Evolutionary conservation across 2,329 filamentous ascomycete species (phyloP), one percentile per base, ranked within the genome.

Genomic region (Botrytis cinerea): DNA sequence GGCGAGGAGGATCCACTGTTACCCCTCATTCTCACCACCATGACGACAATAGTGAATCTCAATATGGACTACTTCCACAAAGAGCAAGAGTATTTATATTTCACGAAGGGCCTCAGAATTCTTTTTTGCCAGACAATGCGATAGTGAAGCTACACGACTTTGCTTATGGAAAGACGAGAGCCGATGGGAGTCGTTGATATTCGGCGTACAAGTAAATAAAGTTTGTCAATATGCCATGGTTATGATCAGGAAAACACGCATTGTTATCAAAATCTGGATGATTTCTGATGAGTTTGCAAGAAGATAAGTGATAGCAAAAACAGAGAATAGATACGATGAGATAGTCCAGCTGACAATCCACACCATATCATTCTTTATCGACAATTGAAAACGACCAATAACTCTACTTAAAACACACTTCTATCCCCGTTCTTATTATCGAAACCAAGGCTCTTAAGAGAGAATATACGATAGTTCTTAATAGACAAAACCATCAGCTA

Each of bases 361-460:
- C 7, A 46, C 7, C 0, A 20, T 5, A 46, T 46, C 45, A 20
- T 5, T 20, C 18, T 46, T 22, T 18, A 22, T 48, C 10, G 3
- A 25, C 22, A n/a, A 4, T 10, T 10, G 32, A 14, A 51, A 51
- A 51, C 10, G 48, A 14, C 10, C n/a, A n/a, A n/a, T 32, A 25
- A 6, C 22, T 14, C 1, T 48, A 22, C 10, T 25, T 10, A 12
- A 48, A 9, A 48, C 9, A 51, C 8, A 14, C 10, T 32, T 4
- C 32, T 32, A 32, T 4, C 22, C 14, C 4, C 0, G 4, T 25
- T 51, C 4, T n/a, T 0, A 0, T 51, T 1, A 12, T 51, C 10
- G 14, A n/a, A n/a, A 51, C 12, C 3, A 14, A n/a, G 48, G 2
- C 32, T 32, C 32, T 1, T 32, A 32, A 32, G 32, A 32, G 32